Conservation (phyloP, 371 early-diverging fungal genomes). For the Massospora cicadina region DNA sequence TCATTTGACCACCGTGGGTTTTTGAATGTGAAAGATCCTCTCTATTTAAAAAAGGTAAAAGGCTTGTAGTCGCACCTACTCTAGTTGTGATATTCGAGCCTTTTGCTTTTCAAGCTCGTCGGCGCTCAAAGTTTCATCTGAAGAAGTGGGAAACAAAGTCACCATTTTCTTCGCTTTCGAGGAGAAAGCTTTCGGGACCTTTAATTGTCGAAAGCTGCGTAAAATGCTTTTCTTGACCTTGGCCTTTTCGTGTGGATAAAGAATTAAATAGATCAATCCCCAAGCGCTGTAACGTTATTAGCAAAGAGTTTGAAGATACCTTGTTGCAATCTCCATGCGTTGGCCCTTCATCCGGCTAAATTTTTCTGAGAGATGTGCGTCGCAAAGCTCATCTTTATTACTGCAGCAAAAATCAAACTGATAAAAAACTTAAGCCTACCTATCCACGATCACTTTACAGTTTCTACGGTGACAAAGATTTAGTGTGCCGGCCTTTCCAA, state of each 20-base stretch:
- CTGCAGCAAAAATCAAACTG: no score
- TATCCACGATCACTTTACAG: background rate
- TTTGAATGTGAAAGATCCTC: background rate
- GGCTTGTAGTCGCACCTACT: background rate
- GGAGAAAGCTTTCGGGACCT: background rate
- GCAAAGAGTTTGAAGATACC: background rate
- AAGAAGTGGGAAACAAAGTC: background rate
- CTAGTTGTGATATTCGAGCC: background rate
- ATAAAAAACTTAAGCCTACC: no score
- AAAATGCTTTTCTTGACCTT: background rate
- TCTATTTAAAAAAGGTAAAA: background rate
- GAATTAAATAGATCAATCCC: background rate
- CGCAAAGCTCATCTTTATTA: background rate
- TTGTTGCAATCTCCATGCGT: background rate
- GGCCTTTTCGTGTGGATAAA: background rate
- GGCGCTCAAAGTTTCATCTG: background rate
- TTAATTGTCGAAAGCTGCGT: background rate
- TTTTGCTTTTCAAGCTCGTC: background rate
- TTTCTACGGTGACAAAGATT: background rate
- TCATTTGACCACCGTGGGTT: background rate
- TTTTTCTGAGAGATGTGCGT: background rate
- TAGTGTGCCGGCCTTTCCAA: background rate
- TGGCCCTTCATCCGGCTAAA: background rate
- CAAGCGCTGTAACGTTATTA: background rate
- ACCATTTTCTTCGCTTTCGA: background rate